A percentile compares a stretch with the other conserved stretches of the same genome.
Conservation (phyloP, 331 rosid species). For the Malus hybrid region DNA sequence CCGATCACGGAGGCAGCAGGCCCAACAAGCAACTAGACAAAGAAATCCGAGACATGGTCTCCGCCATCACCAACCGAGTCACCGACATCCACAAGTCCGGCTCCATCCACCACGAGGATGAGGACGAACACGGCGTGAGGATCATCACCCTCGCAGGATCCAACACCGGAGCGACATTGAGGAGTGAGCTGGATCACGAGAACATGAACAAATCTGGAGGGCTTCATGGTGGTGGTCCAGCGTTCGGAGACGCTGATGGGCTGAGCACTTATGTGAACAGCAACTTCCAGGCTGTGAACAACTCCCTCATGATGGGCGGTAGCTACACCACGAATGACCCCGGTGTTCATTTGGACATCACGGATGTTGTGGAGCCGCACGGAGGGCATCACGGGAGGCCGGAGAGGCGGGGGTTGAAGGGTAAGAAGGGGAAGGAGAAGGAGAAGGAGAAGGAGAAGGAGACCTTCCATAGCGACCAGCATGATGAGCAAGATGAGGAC, state of each 20-base stretch:
- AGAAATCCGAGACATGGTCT: constrained; percentile 61
- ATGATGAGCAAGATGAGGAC: neutral
- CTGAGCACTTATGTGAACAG: constrained; percentile 63
- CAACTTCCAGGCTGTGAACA: constrained; percentile 83
- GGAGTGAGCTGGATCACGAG: constrained; percentile 36
- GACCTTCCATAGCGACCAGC: constrained; percentile 23
- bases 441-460: no score
- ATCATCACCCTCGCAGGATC: constrained; percentile 72
- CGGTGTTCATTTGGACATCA: constrained; percentile 67
- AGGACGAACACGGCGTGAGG: constrained; percentile 42
- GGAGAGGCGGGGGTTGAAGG: constrained; percentile 30
- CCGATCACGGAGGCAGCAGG: constrained; percentile 9
- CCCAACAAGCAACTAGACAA: constrained; percentile 38
- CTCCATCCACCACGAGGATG: constrained; percentile 32
- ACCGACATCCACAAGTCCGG: constrained; percentile 45
- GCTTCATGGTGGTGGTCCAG: neutral
- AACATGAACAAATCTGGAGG: constrained; percentile 6
- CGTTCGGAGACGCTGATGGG: constrained; percentile 28
- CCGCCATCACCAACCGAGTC: constrained; percentile 51
- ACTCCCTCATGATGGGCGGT: constrained; percentile 78
- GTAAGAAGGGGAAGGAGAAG: constrained; percentile 8
- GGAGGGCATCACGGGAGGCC: constrained; percentile 10
- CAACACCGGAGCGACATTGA: constrained; percentile 66
- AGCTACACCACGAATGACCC: constrained; percentile 67
- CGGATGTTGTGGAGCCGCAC: constrained; percentile 28